These are phyloP conservation scores for Candida endomychidarum DNA, from an alignment of 805 yeast species.

Conservation along the genomic window DNA sequence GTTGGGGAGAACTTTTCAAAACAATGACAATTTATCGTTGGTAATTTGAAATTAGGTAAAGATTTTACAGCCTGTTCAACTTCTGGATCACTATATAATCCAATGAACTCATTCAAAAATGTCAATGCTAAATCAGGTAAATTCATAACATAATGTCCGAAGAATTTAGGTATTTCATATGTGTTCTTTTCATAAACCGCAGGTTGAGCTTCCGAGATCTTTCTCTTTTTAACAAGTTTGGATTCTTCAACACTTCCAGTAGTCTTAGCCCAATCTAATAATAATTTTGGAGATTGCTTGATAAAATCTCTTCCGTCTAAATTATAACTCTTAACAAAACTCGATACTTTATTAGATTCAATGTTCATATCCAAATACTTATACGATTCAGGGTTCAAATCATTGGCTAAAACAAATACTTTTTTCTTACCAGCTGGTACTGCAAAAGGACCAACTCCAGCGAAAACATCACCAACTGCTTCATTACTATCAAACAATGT, in stretches of 20 bases:
- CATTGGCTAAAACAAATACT: constrained; percentile 85
- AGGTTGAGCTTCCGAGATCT: constrained; percentile 36
- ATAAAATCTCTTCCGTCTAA: constrained; percentile 86
- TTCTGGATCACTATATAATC: constrained; percentile 55
- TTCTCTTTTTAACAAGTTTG: constrained; percentile 37
- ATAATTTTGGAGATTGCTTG: constrained; percentile 50
- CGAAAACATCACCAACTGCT: constrained; percentile 92
- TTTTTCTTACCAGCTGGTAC: constrained; percentile 90
- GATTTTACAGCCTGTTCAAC: constrained; percentile 32
- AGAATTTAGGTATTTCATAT: constrained; percentile 50
- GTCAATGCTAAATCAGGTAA: constrained; percentile 90
- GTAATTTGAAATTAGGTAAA: constrained; percentile 56
- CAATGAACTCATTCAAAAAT: constrained; percentile 74
- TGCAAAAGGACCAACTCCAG: constrained; percentile 98
- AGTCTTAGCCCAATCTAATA: constrained; percentile 46
- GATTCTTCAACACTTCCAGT: constrained; percentile 32
- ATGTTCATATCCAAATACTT: constrained; percentile 69
- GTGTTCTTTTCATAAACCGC: constrained; percentile 22
- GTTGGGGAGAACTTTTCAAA: constrained; percentile 83
- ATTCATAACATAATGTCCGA: constrained; percentile 87
- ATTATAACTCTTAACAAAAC: constrained; percentile 63
- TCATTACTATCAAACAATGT: constrained; percentile 59
- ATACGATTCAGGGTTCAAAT: constrained; percentile 84
- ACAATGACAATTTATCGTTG: constrained; percentile 84
- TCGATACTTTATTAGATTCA: constrained; percentile 55